Base-by-base conservation (phyloP, 805 yeast genomes). In the Saccharomyces jurei region DNA sequence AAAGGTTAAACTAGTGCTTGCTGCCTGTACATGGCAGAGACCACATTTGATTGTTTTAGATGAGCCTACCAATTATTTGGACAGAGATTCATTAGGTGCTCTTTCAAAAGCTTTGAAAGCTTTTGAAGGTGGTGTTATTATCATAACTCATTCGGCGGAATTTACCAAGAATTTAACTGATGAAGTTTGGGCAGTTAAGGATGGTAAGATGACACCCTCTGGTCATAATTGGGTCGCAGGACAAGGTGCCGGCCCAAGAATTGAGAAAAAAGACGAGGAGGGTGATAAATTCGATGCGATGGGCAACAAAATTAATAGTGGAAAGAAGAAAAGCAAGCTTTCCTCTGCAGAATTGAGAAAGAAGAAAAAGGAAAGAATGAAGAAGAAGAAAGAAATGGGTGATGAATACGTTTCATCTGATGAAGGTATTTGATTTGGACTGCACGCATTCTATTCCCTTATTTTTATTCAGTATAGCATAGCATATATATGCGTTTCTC, bases 331-430 rank as follows among this genome's bases (percentile, higher is more conserved):
- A 31, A 21, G 47, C 8, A 91, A 91, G 86, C 82, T 91, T 72
- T 86, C 96, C 64, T 88, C 96, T 74, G 96, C 97, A 64, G 98
- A 92, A 79, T 81, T 90, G 76, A 88, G 98, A 83, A 91, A 91
- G 96, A 91, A 91, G 95, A 91, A 92, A 96, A 91, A 91, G 92
- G 97, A 90, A 82, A 88, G 98, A 84, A 88, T 92, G 96, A 88
- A 87, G 86, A 91, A 90, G 92, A 91, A 89, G 96, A 91, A 91
- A 91, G 95, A 86, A 76, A 78, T 89, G 75, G 97, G 97, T 81
- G 97, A 91, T 74, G 97, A 91, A 76, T 92, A 91, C 76, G 96
- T 89, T 65, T 90, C 97, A 60, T 91, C 94, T 67, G 96, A 89
- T 66, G 97, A 91, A 50, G 90, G 84, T 66, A 76, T 81, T 62